Base-by-base conservation (phyloP, 305 asterid genomes). In the Galium porrigens region DNA sequence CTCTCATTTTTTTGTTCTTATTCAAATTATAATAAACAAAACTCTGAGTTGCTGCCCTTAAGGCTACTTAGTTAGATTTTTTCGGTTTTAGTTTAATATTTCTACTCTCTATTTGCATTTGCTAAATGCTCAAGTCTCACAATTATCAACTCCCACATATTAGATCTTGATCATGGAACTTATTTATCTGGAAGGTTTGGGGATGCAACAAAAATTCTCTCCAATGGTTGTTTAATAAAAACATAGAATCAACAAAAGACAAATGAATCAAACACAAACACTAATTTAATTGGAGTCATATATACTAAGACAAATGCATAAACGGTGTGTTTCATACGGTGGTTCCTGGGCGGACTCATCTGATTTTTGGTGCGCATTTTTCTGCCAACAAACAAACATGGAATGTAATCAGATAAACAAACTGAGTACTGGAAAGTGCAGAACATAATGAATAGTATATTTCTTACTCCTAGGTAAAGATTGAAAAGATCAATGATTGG, bases 401-500 rank as follows among this genome's bases (percentile, higher is more conserved):
- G 52, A 46, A 15, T 14, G 14, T 46, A 20, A 65, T 15, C 15
- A 52, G 30, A 18, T 20, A 65, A 52, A 53, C 15, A 56, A 18
- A 53, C 20, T 58, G 12, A 15, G 1, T 1, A 6, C 20, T 46
- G 52, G 5, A 46, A 41, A 41, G 48, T 10, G 15, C 14, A 9
- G 48, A 41, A 41, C 14, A 41, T 2, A 11, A 1, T 41, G 46
- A 41, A 12, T 41, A 41, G 48, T 42, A 18, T 18, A 11, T 54
- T 41, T 53, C 75, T 72, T 75, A 87, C 87, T 66, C 99, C 97
- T 55, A 89, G 74, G 77, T 87, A 92, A 33, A 83, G 84, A 73
- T 82, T 83, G 81, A 92, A 87, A 73, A 92, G 91, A 72, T 92
- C 97, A 64, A 85, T 57, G 53, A 92, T 79, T 56, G 88, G 81